A percentile compares a stretch with the other conserved stretches of the same genome.
Conservation (phyloP, 2,329 filamentous ascomycete genomes). For the Macrophomina pseudophaseolina region DNA sequence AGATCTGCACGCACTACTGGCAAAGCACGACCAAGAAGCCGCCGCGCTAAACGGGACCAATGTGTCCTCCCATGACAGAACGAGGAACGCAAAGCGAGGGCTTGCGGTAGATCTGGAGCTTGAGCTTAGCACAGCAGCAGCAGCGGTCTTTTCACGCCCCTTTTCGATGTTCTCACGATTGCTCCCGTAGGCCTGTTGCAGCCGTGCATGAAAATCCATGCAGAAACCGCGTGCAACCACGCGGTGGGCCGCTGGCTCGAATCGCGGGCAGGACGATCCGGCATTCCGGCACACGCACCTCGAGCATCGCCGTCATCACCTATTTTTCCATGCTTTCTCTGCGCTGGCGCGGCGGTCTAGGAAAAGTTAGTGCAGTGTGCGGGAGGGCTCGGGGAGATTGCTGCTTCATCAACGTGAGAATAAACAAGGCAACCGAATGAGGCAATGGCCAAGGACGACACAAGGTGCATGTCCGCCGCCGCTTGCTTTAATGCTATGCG, state of each 20-base stretch:
- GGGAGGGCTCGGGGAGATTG: background rate
- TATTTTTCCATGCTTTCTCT: background rate
- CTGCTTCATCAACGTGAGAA: constrained; percentile 1
- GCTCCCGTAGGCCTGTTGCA: background rate
- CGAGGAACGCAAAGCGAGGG: background rate
- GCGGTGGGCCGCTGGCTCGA: background rate
- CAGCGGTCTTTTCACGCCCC: background rate
- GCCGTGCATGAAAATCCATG: background rate
- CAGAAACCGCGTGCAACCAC: background rate
- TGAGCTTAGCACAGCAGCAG: constrained; percentile 13
- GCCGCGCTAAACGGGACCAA: background rate
- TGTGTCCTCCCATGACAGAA: background rate
- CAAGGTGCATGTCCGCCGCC: background rate
- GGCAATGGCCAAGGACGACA: background rate
- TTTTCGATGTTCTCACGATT: background rate
- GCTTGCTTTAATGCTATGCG: background rate
- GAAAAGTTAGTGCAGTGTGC: background rate
- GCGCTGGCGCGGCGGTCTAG: background rate
- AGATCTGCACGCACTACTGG: constrained; percentile 14
- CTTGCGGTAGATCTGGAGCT: background rate
- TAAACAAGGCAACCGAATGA: background rate
- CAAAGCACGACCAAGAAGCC: background rate
- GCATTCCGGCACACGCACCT: constrained; percentile 1
- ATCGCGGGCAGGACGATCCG: background rate
- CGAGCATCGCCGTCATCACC: too few species aligned